Evolutionary conservation across 1,139 yeast genomes (phyloP).

Genomic region (Hansenula anomala): DNA sequence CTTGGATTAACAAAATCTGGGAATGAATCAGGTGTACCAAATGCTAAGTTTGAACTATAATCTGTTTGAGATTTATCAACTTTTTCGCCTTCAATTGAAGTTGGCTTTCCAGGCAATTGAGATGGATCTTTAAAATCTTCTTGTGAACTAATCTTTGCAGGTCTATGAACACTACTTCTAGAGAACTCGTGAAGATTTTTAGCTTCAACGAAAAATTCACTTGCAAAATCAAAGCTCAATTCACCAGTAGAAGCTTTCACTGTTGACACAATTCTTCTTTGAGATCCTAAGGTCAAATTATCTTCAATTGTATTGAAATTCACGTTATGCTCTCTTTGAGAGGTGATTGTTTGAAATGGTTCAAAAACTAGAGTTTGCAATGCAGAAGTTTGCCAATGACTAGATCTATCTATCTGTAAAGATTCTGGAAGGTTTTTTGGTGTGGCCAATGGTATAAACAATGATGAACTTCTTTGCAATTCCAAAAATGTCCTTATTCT

Average conservation of each 20-base stretch:
- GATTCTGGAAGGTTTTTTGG: constrained; percentile 19
- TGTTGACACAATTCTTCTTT: constrained; percentile 24
- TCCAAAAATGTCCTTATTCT: constrained; percentile 44
- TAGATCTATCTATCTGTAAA: constrained; percentile 20
- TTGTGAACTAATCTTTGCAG: constrained; percentile 6
- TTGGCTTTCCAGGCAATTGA: not conserved
- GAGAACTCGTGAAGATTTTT: constrained; percentile 26
- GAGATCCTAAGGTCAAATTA: constrained; percentile 22
- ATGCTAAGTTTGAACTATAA: constrained; percentile 8
- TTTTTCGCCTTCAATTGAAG: not conserved
- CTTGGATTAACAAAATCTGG: constrained; percentile 18
- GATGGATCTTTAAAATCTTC: not conserved
- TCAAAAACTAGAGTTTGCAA: constrained; percentile 28
- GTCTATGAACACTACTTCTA: constrained; percentile 28
- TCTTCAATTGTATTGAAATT: constrained; percentile 22
- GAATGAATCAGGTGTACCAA: constrained; percentile 26
- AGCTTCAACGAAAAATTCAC: constrained; percentile 13
- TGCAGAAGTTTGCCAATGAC: constrained; percentile 39
- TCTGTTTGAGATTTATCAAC: constrained; percentile 4
- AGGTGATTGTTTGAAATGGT: constrained; percentile 23
- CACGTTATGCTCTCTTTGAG: constrained; percentile 12
- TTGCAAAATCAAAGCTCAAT: constrained; percentile 12
- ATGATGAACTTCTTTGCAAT: constrained; percentile 39
- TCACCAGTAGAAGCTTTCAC: constrained; percentile 8
- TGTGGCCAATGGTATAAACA: constrained; percentile 45